These are phyloP conservation scores for Nemania bipapillata DNA, from an alignment of 2,329 filamentous ascomycete species.

Conservation along the genomic window DNA sequence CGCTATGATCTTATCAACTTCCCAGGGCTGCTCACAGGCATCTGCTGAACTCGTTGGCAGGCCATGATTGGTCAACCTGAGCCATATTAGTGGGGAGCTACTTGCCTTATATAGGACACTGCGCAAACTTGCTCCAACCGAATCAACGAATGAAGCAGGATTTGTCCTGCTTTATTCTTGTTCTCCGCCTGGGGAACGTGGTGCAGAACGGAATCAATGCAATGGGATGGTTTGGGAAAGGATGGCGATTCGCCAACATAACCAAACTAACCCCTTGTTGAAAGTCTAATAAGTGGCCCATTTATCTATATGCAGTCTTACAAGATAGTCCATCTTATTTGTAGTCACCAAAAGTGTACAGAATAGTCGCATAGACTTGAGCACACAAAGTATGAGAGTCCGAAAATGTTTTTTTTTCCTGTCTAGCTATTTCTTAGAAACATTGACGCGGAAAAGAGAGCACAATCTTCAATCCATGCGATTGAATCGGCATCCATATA, in stretches of 20 bases:
- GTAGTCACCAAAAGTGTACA: not conserved
- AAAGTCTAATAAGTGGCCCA: not conserved
- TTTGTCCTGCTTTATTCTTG: not conserved
- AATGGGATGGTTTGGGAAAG: not conserved
- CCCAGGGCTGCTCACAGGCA: not conserved
- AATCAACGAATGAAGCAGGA: slow-evolving; percentile 1
- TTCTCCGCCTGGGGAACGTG: not conserved
- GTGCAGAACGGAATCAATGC: not conserved
- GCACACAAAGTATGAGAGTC: not conserved
- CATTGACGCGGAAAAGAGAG: not conserved
- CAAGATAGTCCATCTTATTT: not conserved
- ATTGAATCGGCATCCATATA: slow-evolving; percentile 6
- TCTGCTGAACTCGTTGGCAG: slow-evolving; percentile 31
- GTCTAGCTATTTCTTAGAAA: not conserved
- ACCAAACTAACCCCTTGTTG: not conserved
- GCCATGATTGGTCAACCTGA: slow-evolving; percentile 24
- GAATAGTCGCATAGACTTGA: not conserved
- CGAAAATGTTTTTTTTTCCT: not conserved
- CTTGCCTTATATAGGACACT: slow-evolving; percentile 1
- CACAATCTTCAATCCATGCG: not conserved
- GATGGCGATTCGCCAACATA: not conserved
- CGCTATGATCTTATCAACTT: not conserved
- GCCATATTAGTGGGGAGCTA: not conserved
- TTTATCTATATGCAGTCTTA: not conserved
- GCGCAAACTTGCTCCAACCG: not conserved